Evolutionary conservation across 116 monocot genomes (phyloP).

Genomic region (Thalassia testudinum): DNA sequence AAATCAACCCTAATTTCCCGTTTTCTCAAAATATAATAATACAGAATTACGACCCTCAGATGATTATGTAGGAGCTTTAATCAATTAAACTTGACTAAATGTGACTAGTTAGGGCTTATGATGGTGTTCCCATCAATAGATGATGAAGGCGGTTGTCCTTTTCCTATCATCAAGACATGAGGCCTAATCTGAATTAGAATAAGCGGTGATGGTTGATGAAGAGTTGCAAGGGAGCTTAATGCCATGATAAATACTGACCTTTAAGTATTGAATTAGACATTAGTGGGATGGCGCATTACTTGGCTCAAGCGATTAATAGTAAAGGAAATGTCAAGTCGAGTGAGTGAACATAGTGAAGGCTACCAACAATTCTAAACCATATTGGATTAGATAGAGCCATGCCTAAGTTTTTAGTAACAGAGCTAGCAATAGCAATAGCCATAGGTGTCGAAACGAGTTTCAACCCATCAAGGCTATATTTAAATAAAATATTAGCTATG

Average conservation of each 20-base stretch:
- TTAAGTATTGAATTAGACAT: neutral
- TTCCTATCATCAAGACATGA: neutral
- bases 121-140: too few species aligned
- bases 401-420: neutral
- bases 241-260: neutral
- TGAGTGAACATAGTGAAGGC: conserved; percentile 1
- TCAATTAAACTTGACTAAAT: too few species aligned
- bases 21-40: too few species aligned
- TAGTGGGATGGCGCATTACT: neutral
- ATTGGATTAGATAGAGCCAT: neutral
- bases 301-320: neutral
- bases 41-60: too few species aligned
- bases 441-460: neutral
- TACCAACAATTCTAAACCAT: neutral
- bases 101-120: too few species aligned
- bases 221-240: neutral
- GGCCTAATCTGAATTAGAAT: conserved; percentile 1
- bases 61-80: too few species aligned
- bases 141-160: neutral
- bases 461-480: neutral
- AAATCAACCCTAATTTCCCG: too few species aligned
- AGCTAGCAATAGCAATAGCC: neutral
- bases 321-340: neutral
- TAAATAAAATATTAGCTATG: neutral
- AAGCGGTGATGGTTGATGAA: neutral